phyloP scores from a whole-genome alignment of 2,329 filamentous ascomycete species.

The Chrysoporthe deuterocubensis region DNA sequence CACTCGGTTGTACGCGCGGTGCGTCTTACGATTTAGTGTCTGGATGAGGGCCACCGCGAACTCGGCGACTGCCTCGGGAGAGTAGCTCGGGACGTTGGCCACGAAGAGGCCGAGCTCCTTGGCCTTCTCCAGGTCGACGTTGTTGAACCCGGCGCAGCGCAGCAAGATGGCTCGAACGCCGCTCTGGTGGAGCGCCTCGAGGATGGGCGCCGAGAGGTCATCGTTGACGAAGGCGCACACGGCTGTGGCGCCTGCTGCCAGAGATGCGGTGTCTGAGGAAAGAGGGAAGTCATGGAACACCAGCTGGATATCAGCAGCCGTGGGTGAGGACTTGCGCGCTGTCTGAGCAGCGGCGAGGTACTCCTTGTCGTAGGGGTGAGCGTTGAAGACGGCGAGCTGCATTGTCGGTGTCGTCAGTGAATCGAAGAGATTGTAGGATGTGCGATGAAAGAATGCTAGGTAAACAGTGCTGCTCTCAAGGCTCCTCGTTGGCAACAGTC shows the following conservation, averaged over 20 bases:
- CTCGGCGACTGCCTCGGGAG: slow-evolving; percentile 71
- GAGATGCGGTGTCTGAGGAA: slow-evolving; percentile 56
- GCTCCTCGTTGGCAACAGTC: background rate
- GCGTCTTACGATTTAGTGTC: slow-evolving; percentile 69
- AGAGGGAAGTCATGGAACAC: slow-evolving; percentile 64
- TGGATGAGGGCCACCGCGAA: slow-evolving; percentile 70
- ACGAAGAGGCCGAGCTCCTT: slow-evolving; percentile 61
- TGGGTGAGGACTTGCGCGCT: slow-evolving; percentile 37
- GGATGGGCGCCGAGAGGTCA: slow-evolving; percentile 53
- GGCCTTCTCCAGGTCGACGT: slow-evolving; percentile 64
- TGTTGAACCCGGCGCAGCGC: slow-evolving; percentile 71
- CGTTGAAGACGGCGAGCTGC: slow-evolving; percentile 67
- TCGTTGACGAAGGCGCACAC: slow-evolving; percentile 75
- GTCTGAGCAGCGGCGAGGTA: slow-evolving; percentile 53
- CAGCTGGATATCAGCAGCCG: slow-evolving; percentile 47
- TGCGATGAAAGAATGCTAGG: background rate
- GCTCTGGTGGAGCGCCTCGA: slow-evolving; percentile 51
- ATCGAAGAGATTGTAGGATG: background rate
- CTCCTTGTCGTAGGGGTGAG: slow-evolving; percentile 65
- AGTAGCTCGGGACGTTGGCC: slow-evolving; percentile 70
- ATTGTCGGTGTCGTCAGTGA: slow-evolving; percentile 38
- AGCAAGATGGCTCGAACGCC: slow-evolving; percentile 65
- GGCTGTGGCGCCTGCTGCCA: slow-evolving; percentile 57
- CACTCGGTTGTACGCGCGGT: slow-evolving; percentile 70
- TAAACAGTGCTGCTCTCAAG: background rate